These are phyloP conservation scores for Metrosideros polymorpha DNA, from an alignment of 441 rosid genomes.

Conservation along the genomic window DNA sequence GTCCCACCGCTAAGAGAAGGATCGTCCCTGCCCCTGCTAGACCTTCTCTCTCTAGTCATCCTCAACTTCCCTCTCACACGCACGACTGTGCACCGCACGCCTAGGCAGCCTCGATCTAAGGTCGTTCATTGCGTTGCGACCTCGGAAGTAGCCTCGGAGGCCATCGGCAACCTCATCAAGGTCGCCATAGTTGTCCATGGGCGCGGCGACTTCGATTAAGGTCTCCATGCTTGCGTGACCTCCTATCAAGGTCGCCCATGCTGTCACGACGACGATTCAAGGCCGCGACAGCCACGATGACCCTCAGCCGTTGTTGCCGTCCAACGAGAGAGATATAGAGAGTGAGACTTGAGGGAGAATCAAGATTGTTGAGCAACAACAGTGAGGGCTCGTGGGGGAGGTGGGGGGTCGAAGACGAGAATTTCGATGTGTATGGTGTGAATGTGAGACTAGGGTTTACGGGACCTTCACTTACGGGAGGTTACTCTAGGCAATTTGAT, in stretches of 20 bases:
- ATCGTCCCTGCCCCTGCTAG: not conserved
- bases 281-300: not conserved
- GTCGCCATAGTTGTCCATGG: not conserved
- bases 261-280: no score
- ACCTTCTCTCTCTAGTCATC: not conserved
- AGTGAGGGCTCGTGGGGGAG: not conserved
- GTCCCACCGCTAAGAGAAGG: not conserved
- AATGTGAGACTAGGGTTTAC: not conserved
- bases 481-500: not conserved
- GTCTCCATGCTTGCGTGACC: not conserved
- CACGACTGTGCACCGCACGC: not conserved
- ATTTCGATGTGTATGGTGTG: not conserved
- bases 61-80: not conserved
- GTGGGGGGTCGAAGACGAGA: no score
- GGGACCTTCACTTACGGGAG: not conserved
- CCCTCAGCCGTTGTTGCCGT: not conserved
- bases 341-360: not conserved
- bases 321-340: not conserved
- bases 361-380: not conserved
- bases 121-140: not conserved
- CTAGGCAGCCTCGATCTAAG: not conserved
- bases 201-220: not conserved
- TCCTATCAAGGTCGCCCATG: not conserved
- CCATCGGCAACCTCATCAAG: not conserved
- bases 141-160: not conserved